Conservation (phyloP, 495 filamentous ascomycete genomes). For the Terfezia claveryi region DNA sequence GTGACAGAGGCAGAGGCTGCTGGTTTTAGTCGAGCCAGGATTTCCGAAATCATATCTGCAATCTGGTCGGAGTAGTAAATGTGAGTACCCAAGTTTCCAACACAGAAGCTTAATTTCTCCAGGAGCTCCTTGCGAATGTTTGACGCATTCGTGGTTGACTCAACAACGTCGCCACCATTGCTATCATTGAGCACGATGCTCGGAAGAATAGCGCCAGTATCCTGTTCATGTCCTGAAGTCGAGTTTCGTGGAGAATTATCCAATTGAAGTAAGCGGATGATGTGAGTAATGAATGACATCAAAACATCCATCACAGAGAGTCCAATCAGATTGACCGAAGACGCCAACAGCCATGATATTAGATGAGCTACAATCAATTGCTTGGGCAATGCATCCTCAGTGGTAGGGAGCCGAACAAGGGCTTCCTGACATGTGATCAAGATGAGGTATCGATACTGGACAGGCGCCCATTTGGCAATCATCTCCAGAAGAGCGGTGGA, state of each 20-base stretch:
- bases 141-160: conserved; percentile 21
- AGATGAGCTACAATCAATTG: conserved; percentile 52
- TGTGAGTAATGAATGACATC: conserved; percentile 57
- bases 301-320: conserved; percentile 84
- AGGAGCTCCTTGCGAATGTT: conserved; percentile 33
- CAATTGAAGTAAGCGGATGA: conserved; percentile 47
- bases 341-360: conserved; percentile 58
- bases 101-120: conserved; percentile 45
- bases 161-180: conserved; percentile 12
- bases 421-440: conserved; percentile 57
- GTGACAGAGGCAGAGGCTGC: conserved; percentile 23
- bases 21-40: conserved; percentile 55
- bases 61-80: conserved; percentile 90
- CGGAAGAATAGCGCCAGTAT: conserved; percentile 14
- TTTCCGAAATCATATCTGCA: conserved; percentile 65
- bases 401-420: conserved; percentile 38
- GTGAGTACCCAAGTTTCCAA: conserved; percentile 72
- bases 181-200: conserved; percentile 11
- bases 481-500: conserved; percentile 56
- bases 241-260: conserved; percentile 23
- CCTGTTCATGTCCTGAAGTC: conserved; percentile 16
- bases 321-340: conserved; percentile 77
- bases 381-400: conserved; percentile 41
- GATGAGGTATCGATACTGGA: conserved; percentile 77
- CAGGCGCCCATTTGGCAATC: conserved; percentile 62